Evolutionary conservation across 2,329 filamentous ascomycete species (phyloP).

Genomic region (Diaporthe caulivora): DNA sequence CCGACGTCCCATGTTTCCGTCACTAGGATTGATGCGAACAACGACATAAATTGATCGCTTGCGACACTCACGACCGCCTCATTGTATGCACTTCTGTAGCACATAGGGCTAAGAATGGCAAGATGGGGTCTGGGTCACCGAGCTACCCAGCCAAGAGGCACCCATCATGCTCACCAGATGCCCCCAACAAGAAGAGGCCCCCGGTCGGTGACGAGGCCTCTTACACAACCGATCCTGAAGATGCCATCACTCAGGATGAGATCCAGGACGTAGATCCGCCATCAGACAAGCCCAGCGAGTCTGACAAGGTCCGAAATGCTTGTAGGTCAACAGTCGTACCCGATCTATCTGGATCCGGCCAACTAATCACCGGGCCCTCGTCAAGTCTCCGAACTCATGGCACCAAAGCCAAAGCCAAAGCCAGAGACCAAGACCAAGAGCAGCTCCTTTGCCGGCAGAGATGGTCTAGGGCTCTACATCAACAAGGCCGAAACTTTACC

Average conservation of each 20-base stretch:
- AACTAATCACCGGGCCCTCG: conserved; percentile 36
- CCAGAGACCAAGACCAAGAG: conserved; percentile 37
- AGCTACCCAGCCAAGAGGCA: conserved; percentile 19
- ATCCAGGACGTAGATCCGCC: conserved; percentile 51
- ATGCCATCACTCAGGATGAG: conserved; percentile 56
- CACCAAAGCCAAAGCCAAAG: conserved; percentile 53
- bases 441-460: conserved; percentile 58
- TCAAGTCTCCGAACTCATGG: conserved; percentile 67
- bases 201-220: neutral
- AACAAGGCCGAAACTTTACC: conserved; percentile 71
- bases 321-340: conserved; percentile 48
- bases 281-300: conserved; percentile 42
- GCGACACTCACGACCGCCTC: neutral
- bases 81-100: neutral
- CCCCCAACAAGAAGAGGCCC: conserved; percentile 29
- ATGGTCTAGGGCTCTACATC: conserved; percentile 77
- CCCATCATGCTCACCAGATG: conserved; percentile 7
- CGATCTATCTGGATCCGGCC: neutral
- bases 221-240: conserved; percentile 45
- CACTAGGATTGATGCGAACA: neutral
- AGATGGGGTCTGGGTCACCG: conserved; percentile 17
- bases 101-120: neutral
- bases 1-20: neutral
- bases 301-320: conserved; percentile 52
- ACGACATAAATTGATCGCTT: neutral